These are phyloP conservation scores for Hebeloma cylindrosporum DNA, from an alignment of 768 basidiomycete species.

Conservation along the genomic window DNA sequence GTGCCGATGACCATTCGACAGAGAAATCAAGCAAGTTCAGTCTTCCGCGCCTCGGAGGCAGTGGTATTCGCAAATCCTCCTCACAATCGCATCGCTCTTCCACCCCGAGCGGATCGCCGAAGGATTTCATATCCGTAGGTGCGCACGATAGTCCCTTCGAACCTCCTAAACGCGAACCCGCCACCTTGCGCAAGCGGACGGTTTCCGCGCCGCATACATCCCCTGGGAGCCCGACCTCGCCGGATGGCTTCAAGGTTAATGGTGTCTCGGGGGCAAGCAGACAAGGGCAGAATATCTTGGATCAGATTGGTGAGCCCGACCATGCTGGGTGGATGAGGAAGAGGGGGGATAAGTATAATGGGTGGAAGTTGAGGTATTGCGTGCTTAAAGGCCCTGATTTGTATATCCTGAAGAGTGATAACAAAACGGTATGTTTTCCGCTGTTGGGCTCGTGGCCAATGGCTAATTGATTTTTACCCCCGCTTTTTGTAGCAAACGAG, in stretches of 20 bases:
- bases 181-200: constrained; percentile 57
- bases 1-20: constrained; percentile 34
- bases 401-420: constrained; percentile 82
- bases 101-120: constrained; percentile 26
- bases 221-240: constrained; percentile 10
- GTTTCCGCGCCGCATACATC: constrained; percentile 28
- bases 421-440: constrained; percentile 48
- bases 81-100: constrained; percentile 43
- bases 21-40: constrained; percentile 47
- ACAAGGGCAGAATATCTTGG: constrained; percentile 72
- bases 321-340: constrained; percentile 95
- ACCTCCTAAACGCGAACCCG: constrained; percentile 19
- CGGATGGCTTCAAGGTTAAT: constrained; percentile 15
- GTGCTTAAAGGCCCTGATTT: constrained; percentile 90
- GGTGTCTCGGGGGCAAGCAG: constrained; percentile 39
- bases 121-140: too few species aligned
- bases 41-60: constrained; percentile 48
- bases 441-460: background rate
- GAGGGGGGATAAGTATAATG: constrained; percentile 89
- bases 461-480: constrained; percentile 1
- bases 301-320: constrained; percentile 91
- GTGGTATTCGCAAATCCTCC: constrained; percentile 41
- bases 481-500: constrained; percentile 68
- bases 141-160: too few species aligned
- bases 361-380: constrained; percentile 91